phyloP scores from a whole-genome alignment of 164 flowering plant species.

The Stephania cephalantha region DNA sequence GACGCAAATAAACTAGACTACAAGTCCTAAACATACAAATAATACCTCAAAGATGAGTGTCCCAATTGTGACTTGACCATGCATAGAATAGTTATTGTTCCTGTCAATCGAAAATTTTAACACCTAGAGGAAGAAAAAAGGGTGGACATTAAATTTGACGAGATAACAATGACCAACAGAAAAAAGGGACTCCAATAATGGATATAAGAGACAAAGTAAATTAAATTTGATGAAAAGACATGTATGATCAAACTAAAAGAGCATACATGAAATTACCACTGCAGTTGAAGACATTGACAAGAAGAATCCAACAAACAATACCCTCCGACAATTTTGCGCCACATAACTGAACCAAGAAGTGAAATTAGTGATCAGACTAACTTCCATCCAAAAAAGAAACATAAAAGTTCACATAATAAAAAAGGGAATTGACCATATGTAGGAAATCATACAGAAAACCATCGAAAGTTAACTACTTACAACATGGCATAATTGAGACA shows the following conservation, averaged over 20 bases:
- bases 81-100: slow-evolving; percentile 56
- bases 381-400: slow-evolving; percentile 3
- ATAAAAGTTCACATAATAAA: too few species aligned
- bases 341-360: slow-evolving; percentile 52
- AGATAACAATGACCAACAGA: neutral
- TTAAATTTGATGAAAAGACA: slow-evolving; percentile 6
- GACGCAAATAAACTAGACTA: neutral
- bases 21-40: slow-evolving; percentile 3
- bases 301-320: slow-evolving; percentile 73
- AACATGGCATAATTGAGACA: slow-evolving; percentile 96
- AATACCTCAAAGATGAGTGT: slow-evolving; percentile 89
- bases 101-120: slow-evolving; percentile 72
- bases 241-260: neutral
- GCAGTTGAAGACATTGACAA: slow-evolving; percentile 99
- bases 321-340: slow-evolving; percentile 95
- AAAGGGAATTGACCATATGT: too few species aligned
- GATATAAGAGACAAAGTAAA: neutral
- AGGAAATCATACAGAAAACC: slow-evolving; percentile 9
- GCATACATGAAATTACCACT: slow-evolving; percentile 46
- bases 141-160: slow-evolving; percentile 4
- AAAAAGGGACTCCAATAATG: neutral
- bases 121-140: slow-evolving; percentile 44
- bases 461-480: slow-evolving; percentile 34
- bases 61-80: slow-evolving; percentile 96
- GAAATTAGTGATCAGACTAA: slow-evolving; percentile 2